Evolutionary conservation across 2,329 filamentous ascomycete species (phyloP).

Genomic region (Stachybotrys chartarum): DNA sequence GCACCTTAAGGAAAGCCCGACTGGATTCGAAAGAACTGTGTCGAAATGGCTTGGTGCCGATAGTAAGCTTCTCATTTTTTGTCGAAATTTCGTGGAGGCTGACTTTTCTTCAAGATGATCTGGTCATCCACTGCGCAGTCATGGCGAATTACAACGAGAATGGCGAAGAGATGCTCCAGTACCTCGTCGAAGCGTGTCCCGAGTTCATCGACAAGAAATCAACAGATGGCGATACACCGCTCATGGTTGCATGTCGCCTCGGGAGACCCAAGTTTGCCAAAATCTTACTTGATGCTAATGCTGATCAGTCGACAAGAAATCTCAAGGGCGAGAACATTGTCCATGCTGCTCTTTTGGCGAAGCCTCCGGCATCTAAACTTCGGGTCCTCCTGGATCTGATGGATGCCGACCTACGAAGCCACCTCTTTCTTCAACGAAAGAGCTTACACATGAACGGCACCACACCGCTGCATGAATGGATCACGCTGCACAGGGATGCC

Average conservation of each 20-base stretch:
- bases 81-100: conserved; percentile 4
- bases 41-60: conserved; percentile 54
- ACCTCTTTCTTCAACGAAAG: conserved; percentile 53
- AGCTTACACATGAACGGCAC: conserved; percentile 41
- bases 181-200: conserved; percentile 57
- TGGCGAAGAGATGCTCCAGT: conserved; percentile 52
- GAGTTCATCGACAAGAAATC: conserved; percentile 56
- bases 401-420: conserved; percentile 45
- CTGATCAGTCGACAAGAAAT: conserved; percentile 61
- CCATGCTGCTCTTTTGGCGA: conserved; percentile 43
- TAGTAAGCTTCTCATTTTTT: conserved; percentile 34
- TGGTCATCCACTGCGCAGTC: conserved; percentile 61
- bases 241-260: conserved; percentile 57
- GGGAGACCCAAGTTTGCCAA: conserved; percentile 48
- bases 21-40: conserved; percentile 58
- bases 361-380: conserved; percentile 27
- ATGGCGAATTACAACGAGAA: conserved; percentile 31
- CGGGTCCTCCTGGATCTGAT: conserved; percentile 49
- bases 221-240: conserved; percentile 53
- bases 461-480: conserved; percentile 58
- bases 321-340: conserved; percentile 58
- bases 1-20: conserved; percentile 49
- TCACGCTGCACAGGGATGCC: conserved; percentile 19
- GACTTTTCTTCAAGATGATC: conserved; percentile 37
- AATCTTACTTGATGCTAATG: conserved; percentile 59